These are phyloP conservation scores for Canariomyces notabilis DNA, from an alignment of 2,329 filamentous ascomycete species.

Conservation along the genomic window DNA sequence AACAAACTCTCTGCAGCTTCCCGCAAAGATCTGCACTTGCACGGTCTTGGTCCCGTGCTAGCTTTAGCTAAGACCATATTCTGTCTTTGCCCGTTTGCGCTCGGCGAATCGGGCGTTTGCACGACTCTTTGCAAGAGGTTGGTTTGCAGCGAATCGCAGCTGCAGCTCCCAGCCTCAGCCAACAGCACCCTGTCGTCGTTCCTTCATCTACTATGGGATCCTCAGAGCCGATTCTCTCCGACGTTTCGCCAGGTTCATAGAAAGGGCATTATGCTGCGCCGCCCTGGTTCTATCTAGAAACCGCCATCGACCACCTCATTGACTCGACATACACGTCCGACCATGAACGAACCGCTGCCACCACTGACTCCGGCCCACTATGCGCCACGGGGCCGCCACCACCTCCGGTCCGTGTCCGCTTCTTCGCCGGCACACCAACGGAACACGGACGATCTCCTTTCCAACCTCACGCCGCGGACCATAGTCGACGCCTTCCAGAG, in stretches of 20 bases:
- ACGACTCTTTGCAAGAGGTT: slow-evolving; percentile 1
- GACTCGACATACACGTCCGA: slow-evolving; percentile 7
- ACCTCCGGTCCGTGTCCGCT: slow-evolving; percentile 35
- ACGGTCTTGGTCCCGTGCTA: background rate
- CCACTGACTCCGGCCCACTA: slow-evolving; percentile 32
- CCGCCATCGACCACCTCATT: slow-evolving; percentile 3
- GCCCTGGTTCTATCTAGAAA: slow-evolving; percentile 8
- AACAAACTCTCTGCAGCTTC: background rate
- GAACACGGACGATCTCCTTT: slow-evolving; percentile 53
- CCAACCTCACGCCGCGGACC: slow-evolving; percentile 55
- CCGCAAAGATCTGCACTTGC: background rate
- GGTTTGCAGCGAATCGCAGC: slow-evolving; percentile 16
- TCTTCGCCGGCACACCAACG: slow-evolving; percentile 43
- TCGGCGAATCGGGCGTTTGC: slow-evolving; percentile 7
- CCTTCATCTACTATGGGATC: slow-evolving; percentile 20
- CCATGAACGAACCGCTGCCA: slow-evolving; percentile 36
- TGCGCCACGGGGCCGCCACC: slow-evolving; percentile 35
- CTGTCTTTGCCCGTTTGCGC: no score
- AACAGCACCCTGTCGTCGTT: slow-evolving; percentile 12
- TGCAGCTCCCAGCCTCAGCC: slow-evolving; percentile 11
- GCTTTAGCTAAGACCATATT: no score
- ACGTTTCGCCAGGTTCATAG: slow-evolving; percentile 24
- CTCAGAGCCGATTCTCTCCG: slow-evolving; percentile 12
- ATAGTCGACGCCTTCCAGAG: slow-evolving; percentile 56
- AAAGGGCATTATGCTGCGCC: slow-evolving; percentile 22